Evolutionary conservation across 192 early-diverging fungal genomes (phyloP), one percentile per base, ranked within the genome.

Genomic region (Linnemannia exigua): DNA sequence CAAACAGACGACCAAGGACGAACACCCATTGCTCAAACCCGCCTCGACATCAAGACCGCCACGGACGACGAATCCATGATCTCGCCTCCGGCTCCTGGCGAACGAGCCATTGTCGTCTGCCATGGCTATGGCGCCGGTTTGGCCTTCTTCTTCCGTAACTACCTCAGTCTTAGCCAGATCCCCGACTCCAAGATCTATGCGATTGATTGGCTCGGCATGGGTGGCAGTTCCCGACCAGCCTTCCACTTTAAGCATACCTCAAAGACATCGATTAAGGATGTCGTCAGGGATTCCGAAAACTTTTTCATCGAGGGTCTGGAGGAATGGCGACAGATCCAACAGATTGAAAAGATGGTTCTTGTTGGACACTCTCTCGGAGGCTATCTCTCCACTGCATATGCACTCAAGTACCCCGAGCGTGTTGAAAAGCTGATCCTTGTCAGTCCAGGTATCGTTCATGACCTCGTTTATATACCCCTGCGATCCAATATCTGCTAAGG

Each of bases 121-220:
- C 96, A 97, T 85, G 96, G 96, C 8, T 97, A 93, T 79, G 96
- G 96, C 25, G 94, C 93, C 38, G 96, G 95, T 1, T 78, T 97
- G 7, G 96, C 94, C 0, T 96, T 97, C 79, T 97, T 95, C 78
- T 95, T 94, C 82, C 73, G 88, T 20, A 91, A 91, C 76, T 89
- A 89, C 71, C 82, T 88, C 81, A 79, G 79, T 52, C 75, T 95
- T 1, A 82, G 81, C 33, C 88, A 91, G 67, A 83, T 91, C 22
- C 89, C 89, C 17, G 92, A 91, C 12, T 93, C 89, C 44, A 89
- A 91, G 41, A 87, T 95, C 31, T 94, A 94, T 79, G 90, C 94
- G 22, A 89, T 95, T 51, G 98, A 99, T 91, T 99, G 98, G 98
- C 90, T 99, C 2, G 97, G 98, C n/a, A 98, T 97, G 96, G 98